Evolutionary conservation across 495 filamentous ascomycete genomes (phyloP).

Genomic region (Penicillium ochrochloron): DNA sequence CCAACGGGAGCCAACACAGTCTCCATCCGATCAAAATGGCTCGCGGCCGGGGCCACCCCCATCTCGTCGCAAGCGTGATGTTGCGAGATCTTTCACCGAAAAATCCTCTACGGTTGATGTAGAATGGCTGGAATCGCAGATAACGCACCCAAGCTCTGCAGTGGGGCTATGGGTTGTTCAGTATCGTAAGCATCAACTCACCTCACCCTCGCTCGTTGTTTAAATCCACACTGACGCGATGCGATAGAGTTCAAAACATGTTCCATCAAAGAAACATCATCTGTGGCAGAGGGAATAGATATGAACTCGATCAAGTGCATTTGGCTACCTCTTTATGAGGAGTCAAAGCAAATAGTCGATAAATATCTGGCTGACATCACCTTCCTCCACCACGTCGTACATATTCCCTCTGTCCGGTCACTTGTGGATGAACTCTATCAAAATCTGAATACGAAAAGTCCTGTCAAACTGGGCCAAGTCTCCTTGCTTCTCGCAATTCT

Average conservation of each 20-base stretch:
- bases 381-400: slow-evolving; percentile 46
- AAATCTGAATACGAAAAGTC: slow-evolving; percentile 25
- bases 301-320: slow-evolving; percentile 28
- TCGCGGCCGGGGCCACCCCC: slow-evolving; percentile 11
- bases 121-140: slow-evolving; percentile 27
- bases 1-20: slow-evolving; percentile 6
- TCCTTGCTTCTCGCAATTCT: slow-evolving; percentile 51
- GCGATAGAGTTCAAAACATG: slow-evolving; percentile 27
- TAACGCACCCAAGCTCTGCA: slow-evolving; percentile 18
- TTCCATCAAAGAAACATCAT: slow-evolving; percentile 8
- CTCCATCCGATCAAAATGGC: slow-evolving; percentile 8
- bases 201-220: not conserved
- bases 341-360: slow-evolving; percentile 44
- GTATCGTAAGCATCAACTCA: slow-evolving; percentile 11
- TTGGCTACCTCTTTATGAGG: slow-evolving; percentile 46
- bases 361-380: slow-evolving; percentile 48
- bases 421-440: slow-evolving; percentile 45
- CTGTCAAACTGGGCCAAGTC: slow-evolving; percentile 35
- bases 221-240: slow-evolving; percentile 6
- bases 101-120: slow-evolving; percentile 16
- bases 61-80: slow-evolving; percentile 1
- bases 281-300: not conserved
- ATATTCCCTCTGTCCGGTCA: slow-evolving; percentile 40
- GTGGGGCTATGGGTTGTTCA: not conserved
- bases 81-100: not conserved